Conservation (phyloP, 176 grass and related monocot genomes). For the Typha latifolia region DNA sequence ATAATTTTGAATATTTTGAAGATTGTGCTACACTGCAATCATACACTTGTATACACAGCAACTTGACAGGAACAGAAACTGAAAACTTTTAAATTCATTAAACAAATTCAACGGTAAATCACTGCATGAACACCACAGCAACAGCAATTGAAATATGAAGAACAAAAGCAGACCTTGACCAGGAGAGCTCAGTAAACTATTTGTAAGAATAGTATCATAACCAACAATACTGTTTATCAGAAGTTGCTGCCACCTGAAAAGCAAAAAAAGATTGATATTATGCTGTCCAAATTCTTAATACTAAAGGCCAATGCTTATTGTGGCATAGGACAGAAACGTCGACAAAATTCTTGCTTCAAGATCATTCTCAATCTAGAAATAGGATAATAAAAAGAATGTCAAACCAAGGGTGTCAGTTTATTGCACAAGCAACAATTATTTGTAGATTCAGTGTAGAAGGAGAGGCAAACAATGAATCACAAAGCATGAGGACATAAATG, state of each 20-base stretch:
- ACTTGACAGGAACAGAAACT: not conserved
- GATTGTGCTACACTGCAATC: no score
- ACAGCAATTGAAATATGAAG: constrained; percentile 10
- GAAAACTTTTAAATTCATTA: not conserved
- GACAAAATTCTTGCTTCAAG: not conserved
- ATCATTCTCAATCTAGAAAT: not conserved
- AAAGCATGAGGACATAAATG: no score
- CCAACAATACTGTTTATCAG: constrained; percentile 96
- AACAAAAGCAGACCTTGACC: constrained; percentile 48
- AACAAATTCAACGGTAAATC: constrained; percentile 1
- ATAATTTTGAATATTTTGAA: no score
- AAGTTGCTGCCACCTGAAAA: constrained; percentile 97
- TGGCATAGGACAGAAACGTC: constrained; percentile 4
- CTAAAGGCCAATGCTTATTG: constrained; percentile 1
- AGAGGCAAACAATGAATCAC: no score
- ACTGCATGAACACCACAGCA: constrained; percentile 6
- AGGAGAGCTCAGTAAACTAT: constrained; percentile 89
- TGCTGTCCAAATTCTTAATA: not conserved
- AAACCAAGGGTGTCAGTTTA: not conserved
- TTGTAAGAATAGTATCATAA: constrained; percentile 98
- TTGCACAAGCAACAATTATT: not conserved
- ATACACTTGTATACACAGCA: not conserved
- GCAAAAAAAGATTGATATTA: not conserved
- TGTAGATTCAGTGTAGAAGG: not conserved
- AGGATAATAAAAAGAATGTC: constrained; percentile 5